phyloP scores from a whole-genome alignment of 495 filamentous ascomycete genomes.

The Penicillium cinerascens region DNA sequence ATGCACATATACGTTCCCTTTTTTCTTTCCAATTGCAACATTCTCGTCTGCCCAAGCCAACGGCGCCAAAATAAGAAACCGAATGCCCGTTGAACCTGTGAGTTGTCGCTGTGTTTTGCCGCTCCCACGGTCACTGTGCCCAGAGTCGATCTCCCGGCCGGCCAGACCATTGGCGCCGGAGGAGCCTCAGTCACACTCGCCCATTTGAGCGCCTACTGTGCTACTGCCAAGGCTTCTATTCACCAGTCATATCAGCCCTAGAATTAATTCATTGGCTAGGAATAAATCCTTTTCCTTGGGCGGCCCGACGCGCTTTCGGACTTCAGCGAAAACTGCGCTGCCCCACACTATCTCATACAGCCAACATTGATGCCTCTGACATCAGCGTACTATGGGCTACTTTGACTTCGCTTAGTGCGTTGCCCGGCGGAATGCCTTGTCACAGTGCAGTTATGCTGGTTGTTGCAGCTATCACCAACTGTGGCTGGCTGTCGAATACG shows the following conservation, averaged over 20 bases:
- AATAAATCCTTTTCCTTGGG: constrained; percentile 1
- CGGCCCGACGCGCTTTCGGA: neutral
- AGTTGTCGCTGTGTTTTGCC: constrained; percentile 33
- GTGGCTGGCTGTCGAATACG: constrained; percentile 15
- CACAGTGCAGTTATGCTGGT: constrained; percentile 11
- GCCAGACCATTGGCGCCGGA: neutral
- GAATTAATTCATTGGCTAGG: constrained; percentile 12
- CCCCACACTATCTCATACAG: neutral
- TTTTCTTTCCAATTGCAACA: neutral
- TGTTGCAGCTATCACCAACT: constrained; percentile 38
- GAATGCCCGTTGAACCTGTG: constrained; percentile 13
- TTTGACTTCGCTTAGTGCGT: neutral
- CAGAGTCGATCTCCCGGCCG: constrained; percentile 16
- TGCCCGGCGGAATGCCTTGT: constrained; percentile 1
- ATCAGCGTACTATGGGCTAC: neutral
- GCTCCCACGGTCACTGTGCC: constrained; percentile 12
- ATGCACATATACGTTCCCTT: neutral
- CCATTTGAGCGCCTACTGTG: constrained; percentile 10
- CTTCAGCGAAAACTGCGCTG: neutral
- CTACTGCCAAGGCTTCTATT: constrained; percentile 5
- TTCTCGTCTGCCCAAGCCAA: constrained; percentile 18
- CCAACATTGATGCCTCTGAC: constrained; percentile 2
- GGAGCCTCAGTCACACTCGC: constrained; percentile 8
- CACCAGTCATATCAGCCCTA: constrained; percentile 9
- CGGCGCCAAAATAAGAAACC: constrained; percentile 27